These are phyloP conservation scores for Iberis pinnata DNA, from an alignment of 345 rosid species.

Conservation along the genomic window DNA sequence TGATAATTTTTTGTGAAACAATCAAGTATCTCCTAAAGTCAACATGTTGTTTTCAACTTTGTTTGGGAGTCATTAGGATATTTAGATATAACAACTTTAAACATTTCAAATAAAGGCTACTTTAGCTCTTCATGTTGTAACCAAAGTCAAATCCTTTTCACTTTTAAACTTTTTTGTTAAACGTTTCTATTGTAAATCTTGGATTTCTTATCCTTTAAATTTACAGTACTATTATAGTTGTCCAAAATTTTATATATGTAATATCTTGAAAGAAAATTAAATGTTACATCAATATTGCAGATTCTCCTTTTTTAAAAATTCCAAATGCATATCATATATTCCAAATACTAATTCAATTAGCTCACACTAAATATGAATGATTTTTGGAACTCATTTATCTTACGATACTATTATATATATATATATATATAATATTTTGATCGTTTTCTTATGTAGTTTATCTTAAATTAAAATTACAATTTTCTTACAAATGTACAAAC, in stretches of 20 bases:
- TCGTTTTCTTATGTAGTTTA: background rate
- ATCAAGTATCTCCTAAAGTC: slow-evolving; percentile 14
- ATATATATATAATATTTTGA: no score
- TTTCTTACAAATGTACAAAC: background rate
- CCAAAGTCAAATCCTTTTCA: slow-evolving; percentile 18
- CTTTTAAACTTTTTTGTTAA: slow-evolving; percentile 3
- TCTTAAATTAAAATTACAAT: background rate
- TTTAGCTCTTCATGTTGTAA: slow-evolving; percentile 11
- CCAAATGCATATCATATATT: no score
- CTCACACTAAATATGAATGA: no score
- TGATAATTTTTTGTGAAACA: slow-evolving; percentile 6
- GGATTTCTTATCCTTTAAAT: background rate
- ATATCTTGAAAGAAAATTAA: no score
- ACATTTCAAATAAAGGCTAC: slow-evolving; percentile 1
- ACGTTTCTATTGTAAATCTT: slow-evolving; percentile 9
- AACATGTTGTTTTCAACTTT: slow-evolving; percentile 24
- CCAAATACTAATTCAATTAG: no score
- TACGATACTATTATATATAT: no score
- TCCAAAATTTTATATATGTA: no score
- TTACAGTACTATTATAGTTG: no score
- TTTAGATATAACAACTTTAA: background rate
- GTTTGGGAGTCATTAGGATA: slow-evolving; percentile 11
- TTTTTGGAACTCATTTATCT: no score
- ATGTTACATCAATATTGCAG: no score
- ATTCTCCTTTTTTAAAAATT: no score